phyloP scores from a whole-genome alignment of 345 rosid species.

The Chamaenerion angustifolium region DNA sequence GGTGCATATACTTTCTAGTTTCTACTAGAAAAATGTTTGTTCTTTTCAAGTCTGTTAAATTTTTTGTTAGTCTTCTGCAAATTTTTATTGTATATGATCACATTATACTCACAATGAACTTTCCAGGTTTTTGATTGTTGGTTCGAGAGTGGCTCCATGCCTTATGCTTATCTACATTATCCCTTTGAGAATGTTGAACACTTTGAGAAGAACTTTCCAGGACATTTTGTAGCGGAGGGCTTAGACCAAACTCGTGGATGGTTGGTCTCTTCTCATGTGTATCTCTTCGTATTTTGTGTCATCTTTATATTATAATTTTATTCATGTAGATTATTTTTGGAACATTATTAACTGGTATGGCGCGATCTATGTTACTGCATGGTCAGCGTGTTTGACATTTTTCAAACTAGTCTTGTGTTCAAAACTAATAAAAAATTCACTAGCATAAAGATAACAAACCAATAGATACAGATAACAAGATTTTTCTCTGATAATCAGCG shows the following conservation, averaged over 20 bases:
- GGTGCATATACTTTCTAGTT: no score
- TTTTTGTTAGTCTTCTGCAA: no score
- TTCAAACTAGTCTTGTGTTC: no score
- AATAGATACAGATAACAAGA: no score
- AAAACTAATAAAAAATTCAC: no score
- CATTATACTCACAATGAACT: constrained; percentile 4
- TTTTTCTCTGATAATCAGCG: no score
- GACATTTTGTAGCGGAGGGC: constrained; percentile 97
- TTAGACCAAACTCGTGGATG: constrained; percentile 99
- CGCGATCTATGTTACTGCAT: no score
- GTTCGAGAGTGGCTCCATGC: constrained; percentile 99
- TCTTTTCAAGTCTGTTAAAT: no score
- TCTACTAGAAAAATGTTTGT: no score
- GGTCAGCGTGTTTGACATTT: background rate
- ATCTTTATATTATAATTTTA: background rate
- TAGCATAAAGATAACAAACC: no score
- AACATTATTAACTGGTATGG: background rate
- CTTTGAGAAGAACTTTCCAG: constrained; percentile 91
- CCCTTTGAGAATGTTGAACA: constrained; percentile 90
- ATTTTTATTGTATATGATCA: background rate
- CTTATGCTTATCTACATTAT: constrained; percentile 95
- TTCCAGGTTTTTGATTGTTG: constrained; percentile 98
- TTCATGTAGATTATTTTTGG: background rate
- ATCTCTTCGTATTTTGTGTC: background rate
- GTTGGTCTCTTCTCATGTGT: constrained; percentile 27